Evolutionary conservation across 371 early-diverging fungal genomes (phyloP).

Genomic region (Paraphysoderma sedebokerense): DNA sequence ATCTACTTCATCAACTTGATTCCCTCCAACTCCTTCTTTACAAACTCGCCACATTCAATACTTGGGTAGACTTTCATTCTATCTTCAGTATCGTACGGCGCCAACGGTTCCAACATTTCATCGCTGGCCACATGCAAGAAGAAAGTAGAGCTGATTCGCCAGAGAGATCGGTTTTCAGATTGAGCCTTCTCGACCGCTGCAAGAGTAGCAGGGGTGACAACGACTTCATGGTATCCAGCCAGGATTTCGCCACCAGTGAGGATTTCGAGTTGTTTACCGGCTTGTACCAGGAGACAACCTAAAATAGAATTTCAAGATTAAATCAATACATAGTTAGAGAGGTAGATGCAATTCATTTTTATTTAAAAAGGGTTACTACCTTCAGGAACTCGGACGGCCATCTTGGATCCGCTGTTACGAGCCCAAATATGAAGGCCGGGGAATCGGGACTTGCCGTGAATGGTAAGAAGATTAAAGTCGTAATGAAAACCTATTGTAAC

Average conservation of each 20-base stretch:
- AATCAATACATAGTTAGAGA: too few relatives aligned
- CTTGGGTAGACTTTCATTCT: conserved; percentile 25
- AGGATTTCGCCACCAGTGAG: conserved; percentile 40
- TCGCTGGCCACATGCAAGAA: conserved; percentile 49
- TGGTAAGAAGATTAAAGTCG: conserved; percentile 45
- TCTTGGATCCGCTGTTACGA: conserved; percentile 26
- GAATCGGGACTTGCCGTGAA: conserved; percentile 54
- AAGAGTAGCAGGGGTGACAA: conserved; percentile 31
- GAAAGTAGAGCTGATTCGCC: conserved; percentile 50
- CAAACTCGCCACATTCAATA: conserved; percentile 34
- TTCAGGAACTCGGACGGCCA: conserved; percentile 39
- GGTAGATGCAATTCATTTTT: neutral
- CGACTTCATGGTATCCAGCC: conserved; percentile 58
- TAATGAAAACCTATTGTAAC: conserved; percentile 22
- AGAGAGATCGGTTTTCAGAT: conserved; percentile 26
- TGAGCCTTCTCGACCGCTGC: conserved; percentile 22
- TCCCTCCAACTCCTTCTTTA: conserved; percentile 38
- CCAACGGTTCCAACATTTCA: conserved; percentile 27
- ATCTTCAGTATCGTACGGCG: conserved; percentile 12
- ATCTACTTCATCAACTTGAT: conserved; percentile 29
- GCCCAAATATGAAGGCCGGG: conserved; percentile 56
- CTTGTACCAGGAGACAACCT: conserved; percentile 50
- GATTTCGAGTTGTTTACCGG: conserved; percentile 48
- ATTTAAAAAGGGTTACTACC: neutral
- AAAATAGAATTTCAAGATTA: too few relatives aligned